Evolutionary conservation across 1,284 basidiomycete genomes (phyloP).

Genomic region (Abortiporus biennis): DNA sequence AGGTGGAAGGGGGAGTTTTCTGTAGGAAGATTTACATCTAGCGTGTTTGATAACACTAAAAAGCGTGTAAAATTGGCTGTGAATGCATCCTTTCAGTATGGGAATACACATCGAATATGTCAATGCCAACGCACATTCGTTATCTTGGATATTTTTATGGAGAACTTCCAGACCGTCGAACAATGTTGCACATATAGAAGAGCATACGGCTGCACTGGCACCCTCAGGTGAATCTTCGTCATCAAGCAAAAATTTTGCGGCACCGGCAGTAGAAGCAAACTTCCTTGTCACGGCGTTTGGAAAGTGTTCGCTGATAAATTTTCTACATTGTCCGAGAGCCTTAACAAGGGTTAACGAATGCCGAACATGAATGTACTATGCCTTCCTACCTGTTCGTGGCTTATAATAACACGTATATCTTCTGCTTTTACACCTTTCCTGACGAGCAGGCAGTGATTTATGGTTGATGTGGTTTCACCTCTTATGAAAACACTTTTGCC

Average conservation of each 20-base stretch:
- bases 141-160: conserved; percentile 56
- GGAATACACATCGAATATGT: not conserved
- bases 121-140: conserved; percentile 36
- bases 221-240: conserved; percentile 33
- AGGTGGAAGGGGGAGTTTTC: conserved; percentile 2
- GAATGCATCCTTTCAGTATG: conserved; percentile 8
- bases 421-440: conserved; percentile 45
- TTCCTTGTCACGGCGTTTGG: conserved; percentile 46
- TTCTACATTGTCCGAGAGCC: conserved; percentile 74
- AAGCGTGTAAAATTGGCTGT: conserved; percentile 64
- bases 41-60: conserved; percentile 40
- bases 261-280: conserved; percentile 62
- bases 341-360: conserved; percentile 21
- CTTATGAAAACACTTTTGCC: conserved; percentile 42
- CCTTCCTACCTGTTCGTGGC: conserved; percentile 76
- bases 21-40: conserved; percentile 1
- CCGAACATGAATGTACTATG: not conserved
- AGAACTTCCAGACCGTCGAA: conserved; percentile 55
- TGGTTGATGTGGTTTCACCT: conserved; percentile 49
- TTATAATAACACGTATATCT: conserved; percentile 51
- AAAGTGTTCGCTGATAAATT: conserved; percentile 47
- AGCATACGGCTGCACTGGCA: conserved; percentile 60
- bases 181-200: conserved; percentile 49
- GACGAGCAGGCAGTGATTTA: conserved; percentile 66
- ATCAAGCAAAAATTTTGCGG: conserved; percentile 47